These are phyloP conservation scores for Carex pumila DNA, from an alignment of 176 grass and related monocot genomes.

Conservation along the genomic window DNA sequence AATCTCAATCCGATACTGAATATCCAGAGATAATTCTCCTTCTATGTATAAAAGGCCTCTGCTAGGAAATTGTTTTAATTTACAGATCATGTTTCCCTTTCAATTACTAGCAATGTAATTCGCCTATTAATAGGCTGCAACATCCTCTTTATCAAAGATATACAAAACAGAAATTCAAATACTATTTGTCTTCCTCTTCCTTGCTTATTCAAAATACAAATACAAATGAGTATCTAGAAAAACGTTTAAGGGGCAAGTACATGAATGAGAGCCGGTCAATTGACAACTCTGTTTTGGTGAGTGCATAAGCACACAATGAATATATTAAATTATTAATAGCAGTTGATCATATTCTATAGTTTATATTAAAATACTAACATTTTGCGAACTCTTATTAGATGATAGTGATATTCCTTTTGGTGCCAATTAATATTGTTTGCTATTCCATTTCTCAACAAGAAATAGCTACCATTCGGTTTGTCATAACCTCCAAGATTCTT, in stretches of 20 bases:
- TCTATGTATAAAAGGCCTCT: no score
- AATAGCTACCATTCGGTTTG: background rate
- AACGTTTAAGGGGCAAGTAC: conserved; percentile 17
- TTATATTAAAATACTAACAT: conserved; percentile 12
- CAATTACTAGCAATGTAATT: no score
- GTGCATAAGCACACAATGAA: conserved; percentile 5
- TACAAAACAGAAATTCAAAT: no score
- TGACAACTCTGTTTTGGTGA: conserved; percentile 57
- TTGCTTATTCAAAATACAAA: no score
- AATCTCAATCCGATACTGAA: no score
- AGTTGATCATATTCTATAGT: background rate
- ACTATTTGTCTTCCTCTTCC: no score
- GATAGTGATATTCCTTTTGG: conserved; percentile 43
- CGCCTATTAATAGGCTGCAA: no score
- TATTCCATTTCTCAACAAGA: conserved; percentile 23
- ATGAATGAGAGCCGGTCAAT: conserved; percentile 33
- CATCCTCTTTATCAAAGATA: no score
- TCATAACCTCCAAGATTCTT: background rate
- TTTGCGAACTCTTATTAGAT: conserved; percentile 31
- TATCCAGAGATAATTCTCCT: no score
- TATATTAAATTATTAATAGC: background rate
- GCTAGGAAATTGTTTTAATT: no score
- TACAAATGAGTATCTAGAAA: no score
- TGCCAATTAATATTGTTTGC: conserved; percentile 48
- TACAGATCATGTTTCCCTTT: no score